Evolutionary conservation across 2,329 filamentous ascomycete genomes (phyloP).

Genomic region (Hypoxylon sp.): DNA sequence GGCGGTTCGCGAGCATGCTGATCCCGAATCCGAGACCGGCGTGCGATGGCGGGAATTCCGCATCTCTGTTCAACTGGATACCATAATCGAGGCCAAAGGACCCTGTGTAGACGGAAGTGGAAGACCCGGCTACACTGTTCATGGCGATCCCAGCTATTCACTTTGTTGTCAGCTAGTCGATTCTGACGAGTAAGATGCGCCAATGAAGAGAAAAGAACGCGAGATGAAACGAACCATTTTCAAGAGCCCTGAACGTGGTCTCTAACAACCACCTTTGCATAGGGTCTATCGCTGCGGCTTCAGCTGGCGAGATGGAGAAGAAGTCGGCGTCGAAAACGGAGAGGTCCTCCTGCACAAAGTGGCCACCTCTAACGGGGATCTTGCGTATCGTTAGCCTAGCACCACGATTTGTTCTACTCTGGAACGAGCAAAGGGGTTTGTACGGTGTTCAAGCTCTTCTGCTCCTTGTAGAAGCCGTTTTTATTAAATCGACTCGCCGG

Average conservation of each 20-base stretch:
- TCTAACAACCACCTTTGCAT: constrained; percentile 43
- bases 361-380: constrained; percentile 16
- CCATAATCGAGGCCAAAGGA: constrained; percentile 12
- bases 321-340: constrained; percentile 30
- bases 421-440: background rate
- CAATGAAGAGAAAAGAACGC: no score
- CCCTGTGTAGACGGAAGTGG: constrained; percentile 25
- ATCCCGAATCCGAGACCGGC: constrained; percentile 44
- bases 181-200: no score
- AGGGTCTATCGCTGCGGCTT: constrained; percentile 46
- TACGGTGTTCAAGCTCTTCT: constrained; percentile 18
- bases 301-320: constrained; percentile 35
- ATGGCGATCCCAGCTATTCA: constrained; percentile 37
- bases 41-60: constrained; percentile 36
- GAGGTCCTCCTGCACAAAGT: constrained; percentile 33
- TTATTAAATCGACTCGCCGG: constrained; percentile 11
- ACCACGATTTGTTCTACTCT: background rate
- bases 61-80: constrained; percentile 10
- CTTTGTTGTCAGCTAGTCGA: background rate
- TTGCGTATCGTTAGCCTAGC: no score
- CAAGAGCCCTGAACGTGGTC: constrained; percentile 44
- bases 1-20: constrained; percentile 52
- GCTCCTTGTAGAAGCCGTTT: constrained; percentile 13
- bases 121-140: constrained; percentile 36
- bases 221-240: constrained; percentile 25